A percentile compares a stretch with the other conserved stretches of the same genome.
These are phyloP conservation scores for Rhizopus stolonifer DNA, from an alignment of 371 early-diverging fungal species.

Conservation along the genomic window DNA sequence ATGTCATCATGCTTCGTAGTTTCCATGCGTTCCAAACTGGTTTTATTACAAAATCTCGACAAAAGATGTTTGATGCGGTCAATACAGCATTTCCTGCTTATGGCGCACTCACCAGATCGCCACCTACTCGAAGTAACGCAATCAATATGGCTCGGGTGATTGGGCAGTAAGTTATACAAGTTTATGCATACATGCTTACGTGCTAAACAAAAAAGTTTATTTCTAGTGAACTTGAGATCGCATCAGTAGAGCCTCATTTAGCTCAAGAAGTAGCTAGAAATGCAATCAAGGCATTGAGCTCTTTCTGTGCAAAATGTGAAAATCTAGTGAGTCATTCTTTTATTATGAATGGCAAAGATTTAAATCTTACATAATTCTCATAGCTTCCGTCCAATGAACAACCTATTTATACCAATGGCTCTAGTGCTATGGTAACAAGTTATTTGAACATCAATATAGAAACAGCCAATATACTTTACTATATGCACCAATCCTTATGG, in stretches of 20 bases:
- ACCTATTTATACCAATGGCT: constrained; percentile 34
- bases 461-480: constrained; percentile 56
- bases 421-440: constrained; percentile 31
- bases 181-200: neutral
- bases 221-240: constrained; percentile 61
- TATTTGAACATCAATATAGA: constrained; percentile 59
- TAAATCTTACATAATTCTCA: neutral
- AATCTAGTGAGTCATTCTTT: constrained; percentile 33
- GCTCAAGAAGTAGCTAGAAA: constrained; percentile 54
- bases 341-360: neutral
- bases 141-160: constrained; percentile 54
- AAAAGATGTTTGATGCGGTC: constrained; percentile 62
- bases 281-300: constrained; percentile 53
- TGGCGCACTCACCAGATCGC: constrained; percentile 28
- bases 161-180: constrained; percentile 43
- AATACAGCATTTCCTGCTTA: constrained; percentile 56
- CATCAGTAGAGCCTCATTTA: constrained; percentile 59
- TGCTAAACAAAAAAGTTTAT: neutral
- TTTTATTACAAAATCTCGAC: constrained; percentile 62
- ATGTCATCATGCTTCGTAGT: constrained; percentile 64
- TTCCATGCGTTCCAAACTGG: constrained; percentile 70
- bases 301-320: constrained; percentile 58
- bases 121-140: constrained; percentile 52
- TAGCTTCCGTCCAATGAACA: constrained; percentile 29
- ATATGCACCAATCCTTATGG: constrained; percentile 59